Conservation (phyloP, 257 asterid species). For the Jaltomata sinuosa region DNA sequence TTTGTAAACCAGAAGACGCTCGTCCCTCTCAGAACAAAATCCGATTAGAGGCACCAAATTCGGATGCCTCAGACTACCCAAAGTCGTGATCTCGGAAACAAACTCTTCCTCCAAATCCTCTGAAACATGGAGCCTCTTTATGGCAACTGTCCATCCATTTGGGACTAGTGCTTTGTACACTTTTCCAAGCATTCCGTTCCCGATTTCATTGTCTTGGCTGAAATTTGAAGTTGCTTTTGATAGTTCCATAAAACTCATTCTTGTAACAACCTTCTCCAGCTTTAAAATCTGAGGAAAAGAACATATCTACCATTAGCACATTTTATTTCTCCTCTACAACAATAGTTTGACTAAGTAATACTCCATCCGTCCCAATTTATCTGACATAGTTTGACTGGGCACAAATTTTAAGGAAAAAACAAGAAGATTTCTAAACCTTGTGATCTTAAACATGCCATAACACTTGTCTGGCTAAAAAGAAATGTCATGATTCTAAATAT, state of each 20-base stretch:
- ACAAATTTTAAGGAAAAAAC: background rate
- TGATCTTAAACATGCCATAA: background rate
- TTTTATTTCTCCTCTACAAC: background rate
- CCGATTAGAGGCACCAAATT: background rate
- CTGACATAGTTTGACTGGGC: background rate
- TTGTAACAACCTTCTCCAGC: background rate
- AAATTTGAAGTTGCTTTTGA: background rate
- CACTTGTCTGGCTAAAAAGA: background rate
- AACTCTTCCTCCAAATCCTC: background rate
- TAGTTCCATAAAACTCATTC: background rate
- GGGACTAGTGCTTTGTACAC: background rate
- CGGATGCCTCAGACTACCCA: background rate
- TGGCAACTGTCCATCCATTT: background rate
- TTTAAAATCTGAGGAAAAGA: background rate
- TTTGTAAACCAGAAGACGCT: background rate
- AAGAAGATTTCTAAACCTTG: fast-evolving
- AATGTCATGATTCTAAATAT: too few species aligned
- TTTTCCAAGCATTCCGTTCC: background rate
- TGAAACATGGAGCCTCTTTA: background rate
- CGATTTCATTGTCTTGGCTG: background rate
- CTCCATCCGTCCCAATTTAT: background rate
- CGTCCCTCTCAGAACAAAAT: background rate
- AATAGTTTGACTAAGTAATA: background rate
- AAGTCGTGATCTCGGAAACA: background rate
- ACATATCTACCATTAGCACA: background rate